Percentiles rank a stretch among this genome's conserved stretches.
phyloP scores from a whole-genome alignment of 177 flowering plant genomes.

The Vitis hybrid region DNA sequence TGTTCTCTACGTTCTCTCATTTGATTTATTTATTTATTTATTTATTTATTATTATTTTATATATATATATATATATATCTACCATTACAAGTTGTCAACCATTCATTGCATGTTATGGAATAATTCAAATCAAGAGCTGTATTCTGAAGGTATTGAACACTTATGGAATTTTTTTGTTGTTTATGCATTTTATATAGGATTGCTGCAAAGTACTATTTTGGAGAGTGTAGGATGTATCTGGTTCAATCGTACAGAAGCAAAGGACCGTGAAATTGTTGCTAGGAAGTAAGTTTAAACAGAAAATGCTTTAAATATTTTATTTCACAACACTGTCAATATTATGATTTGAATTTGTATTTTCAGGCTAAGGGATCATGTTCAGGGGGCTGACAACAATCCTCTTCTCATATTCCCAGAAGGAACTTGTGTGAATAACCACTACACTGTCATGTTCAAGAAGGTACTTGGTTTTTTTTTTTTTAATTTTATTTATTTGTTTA shows the following conservation, averaged over 20 bases:
- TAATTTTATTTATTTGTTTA: background rate
- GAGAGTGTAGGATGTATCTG: constrained; percentile 97
- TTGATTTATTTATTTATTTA: no score
- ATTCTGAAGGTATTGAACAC: background rate
- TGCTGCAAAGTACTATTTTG: constrained; percentile 85
- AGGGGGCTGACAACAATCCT: constrained; percentile 83
- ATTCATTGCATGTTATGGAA: background rate
- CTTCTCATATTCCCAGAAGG: constrained; percentile 99
- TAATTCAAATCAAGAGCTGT: background rate
- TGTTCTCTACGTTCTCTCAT: no score
- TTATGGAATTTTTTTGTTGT: background rate
- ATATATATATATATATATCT: no score
- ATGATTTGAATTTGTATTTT: constrained; percentile 10
- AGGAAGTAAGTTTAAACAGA: constrained; percentile 52
- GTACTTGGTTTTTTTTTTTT: constrained; percentile 27
- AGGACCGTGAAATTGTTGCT: constrained; percentile 92
- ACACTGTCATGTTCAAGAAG: constrained; percentile 98
- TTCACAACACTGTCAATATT: background rate
- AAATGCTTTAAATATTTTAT: background rate
- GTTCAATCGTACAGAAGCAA: constrained; percentile 93
- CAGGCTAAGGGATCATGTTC: constrained; percentile 90
- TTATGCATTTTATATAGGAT: constrained; percentile 40
- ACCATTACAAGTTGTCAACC: no score
- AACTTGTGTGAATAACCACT: constrained; percentile 96
- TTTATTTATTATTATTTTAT: no score